Evolutionary conservation across 192 early-diverging fungal genomes (phyloP).

Genomic region (Anaeromyces robustus): DNA sequence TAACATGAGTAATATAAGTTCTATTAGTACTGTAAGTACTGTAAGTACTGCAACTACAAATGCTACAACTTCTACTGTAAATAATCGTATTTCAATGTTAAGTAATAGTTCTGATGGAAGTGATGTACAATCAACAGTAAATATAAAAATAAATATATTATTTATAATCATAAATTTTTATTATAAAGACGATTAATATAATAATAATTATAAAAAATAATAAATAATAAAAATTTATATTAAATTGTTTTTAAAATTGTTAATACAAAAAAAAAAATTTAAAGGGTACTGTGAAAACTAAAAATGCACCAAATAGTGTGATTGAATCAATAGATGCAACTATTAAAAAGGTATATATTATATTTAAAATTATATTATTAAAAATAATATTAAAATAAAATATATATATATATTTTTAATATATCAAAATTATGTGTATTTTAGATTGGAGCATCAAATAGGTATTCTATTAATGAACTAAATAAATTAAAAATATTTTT

Average conservation of each 20-base stretch:
- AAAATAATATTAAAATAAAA: too few relatives aligned
- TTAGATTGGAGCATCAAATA: not conserved
- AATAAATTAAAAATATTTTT: not conserved
- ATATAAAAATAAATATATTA: too few relatives aligned
- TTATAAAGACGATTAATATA: too few relatives aligned
- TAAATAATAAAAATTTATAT: too few relatives aligned
- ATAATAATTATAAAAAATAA: too few relatives aligned
- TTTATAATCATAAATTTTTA: too few relatives aligned
- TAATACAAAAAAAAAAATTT: too few relatives aligned
- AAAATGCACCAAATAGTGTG: not conserved
- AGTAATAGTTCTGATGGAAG: not conserved
- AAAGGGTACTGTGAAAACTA: not conserved
- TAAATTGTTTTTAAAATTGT: too few relatives aligned
- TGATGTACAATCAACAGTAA: too few relatives aligned
- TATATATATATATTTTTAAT: too few relatives aligned
- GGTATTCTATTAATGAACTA: not conserved
- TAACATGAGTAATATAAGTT: not conserved
- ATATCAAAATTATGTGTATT: too few relatives aligned
- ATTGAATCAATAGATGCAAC: not conserved
- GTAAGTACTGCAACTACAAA: not conserved
- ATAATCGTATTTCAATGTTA: not conserved
- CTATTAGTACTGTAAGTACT: too few relatives aligned
- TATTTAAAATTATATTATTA: not conserved
- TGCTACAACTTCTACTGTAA: not conserved
- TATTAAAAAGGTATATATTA: not conserved